phyloP scores from a whole-genome alignment of 495 filamentous ascomycete species.

The Staphylotrichum longicolle region DNA sequence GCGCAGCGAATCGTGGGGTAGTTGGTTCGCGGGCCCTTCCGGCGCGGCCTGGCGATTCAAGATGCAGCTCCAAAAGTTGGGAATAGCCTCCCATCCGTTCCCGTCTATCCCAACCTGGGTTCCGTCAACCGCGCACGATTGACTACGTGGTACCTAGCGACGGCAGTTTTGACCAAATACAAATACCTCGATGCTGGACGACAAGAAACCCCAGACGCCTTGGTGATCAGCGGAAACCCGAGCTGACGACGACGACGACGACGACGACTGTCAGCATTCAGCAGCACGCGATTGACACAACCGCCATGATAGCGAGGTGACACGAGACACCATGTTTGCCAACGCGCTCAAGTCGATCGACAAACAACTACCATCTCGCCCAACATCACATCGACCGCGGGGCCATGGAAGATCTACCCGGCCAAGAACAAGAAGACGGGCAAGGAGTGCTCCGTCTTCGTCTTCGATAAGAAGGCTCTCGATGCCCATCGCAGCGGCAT shows the following conservation, averaged over 20 bases:
- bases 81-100: no score
- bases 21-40: background rate
- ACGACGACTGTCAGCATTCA: background rate
- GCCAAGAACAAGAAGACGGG: conserved; percentile 93
- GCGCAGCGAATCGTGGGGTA: background rate
- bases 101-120: no score
- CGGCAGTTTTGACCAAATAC: no score
- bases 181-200: no score
- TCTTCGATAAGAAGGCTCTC: conserved; percentile 85
- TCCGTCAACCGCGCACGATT: no score
- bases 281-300: conserved; percentile 1
- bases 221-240: background rate
- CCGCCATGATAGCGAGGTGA: conserved; percentile 22
- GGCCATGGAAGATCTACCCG: conserved; percentile 96
- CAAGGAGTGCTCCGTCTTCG: conserved; percentile 85
- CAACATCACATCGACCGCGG: conserved; percentile 66
- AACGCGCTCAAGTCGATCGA: conserved; percentile 87
- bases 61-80: conserved; percentile 8
- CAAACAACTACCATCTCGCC: conserved; percentile 84
- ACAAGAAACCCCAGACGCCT: no score
- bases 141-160: no score
- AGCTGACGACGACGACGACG: conserved; percentile 7
- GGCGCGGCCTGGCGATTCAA: background rate
- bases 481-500: conserved; percentile 65
- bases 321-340: conserved; percentile 69